Evolutionary conservation across 2,329 filamentous ascomycete species (phyloP), one percentile per base, ranked within the genome.

Genomic region (Microcyclospora tardicrescens): DNA sequence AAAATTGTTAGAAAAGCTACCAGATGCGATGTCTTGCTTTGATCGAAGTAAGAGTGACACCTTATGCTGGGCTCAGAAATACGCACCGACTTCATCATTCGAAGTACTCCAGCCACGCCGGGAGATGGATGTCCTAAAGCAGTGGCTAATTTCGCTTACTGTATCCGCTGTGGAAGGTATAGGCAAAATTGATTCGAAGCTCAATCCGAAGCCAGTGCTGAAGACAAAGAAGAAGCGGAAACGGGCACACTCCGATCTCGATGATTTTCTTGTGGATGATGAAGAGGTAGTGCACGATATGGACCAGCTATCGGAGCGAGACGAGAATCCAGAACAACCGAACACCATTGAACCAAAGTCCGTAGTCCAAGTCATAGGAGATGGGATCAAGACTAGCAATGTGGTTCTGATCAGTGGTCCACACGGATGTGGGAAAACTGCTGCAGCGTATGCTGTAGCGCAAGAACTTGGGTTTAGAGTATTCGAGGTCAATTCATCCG

Each of bases 391-490:
- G 35, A 57, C 80, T 27, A 71, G 71, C 36, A 95, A 95, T 60
- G 75, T 80, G 0, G 74, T 95, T n/a, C 66, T 98, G 6, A 68
- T 98, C 27, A 95, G 85, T 53, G 91, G 91, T 0, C 85, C 89
- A 2, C 72, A 83, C 48, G 91, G 91, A 0, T 89, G 81, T 56
- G 93, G 91, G 2, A 98, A 98, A 63, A 93, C 87, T 10, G 87
- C 93, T 5, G 78, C 86, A 1, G 81, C 95, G 0, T 87, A 93
- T 59, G 91, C 91, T 3, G 81, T 87, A 32, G 89, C 91, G 4
- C 89, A 84, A 53, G 89, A 98, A 61, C 69, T 96, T 12, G 85
- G 75, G 1, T 96, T 93, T 54, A 87, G 94, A 53, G 74, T 98
- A 1, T 98, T 98, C 49, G 91, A 98, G 60, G 86, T 98, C 55